A percentile compares a stretch with the other conserved stretches of the same genome.
phyloP scores from a whole-genome alignment of 768 basidiomycete genomes.

The Termitomyces sp. region DNA sequence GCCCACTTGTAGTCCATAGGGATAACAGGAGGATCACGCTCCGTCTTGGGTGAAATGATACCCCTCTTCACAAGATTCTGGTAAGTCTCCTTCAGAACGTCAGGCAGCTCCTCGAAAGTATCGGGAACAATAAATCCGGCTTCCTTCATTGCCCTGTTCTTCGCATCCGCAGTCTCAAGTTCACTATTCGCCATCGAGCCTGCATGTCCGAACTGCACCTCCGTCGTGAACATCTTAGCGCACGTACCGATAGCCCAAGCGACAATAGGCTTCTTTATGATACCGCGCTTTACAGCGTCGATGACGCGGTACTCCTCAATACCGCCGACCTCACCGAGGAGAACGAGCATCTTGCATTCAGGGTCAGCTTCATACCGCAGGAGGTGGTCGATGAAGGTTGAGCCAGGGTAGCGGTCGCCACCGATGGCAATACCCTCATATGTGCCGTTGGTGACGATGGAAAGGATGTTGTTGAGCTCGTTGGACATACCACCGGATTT shows the following conservation, averaged over 20 bases:
- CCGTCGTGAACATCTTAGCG: constrained; percentile 99
- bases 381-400: constrained; percentile 98
- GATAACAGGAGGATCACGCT: constrained; percentile 90
- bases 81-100: constrained; percentile 81
- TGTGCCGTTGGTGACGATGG: constrained; percentile 92
- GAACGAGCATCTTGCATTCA: constrained; percentile 97
- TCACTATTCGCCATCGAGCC: constrained; percentile 98
- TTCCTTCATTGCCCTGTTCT: constrained; percentile 92
- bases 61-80: constrained; percentile 73
- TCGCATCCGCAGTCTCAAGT: constrained; percentile 95
- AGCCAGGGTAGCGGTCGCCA: constrained; percentile 98
- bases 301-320: constrained; percentile 99
- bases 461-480: constrained; percentile 99
- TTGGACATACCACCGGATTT: constrained; percentile 99
- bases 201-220: constrained; percentile 99
- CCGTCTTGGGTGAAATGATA: constrained; percentile 61
- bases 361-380: constrained; percentile 97
- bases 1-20: constrained; percentile 99
- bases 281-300: constrained; percentile 90
- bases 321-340: constrained; percentile 98
- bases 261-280: constrained; percentile 97
- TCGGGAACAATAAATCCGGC: constrained; percentile 97
- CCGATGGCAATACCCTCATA: constrained; percentile 99
- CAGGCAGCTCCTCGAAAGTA: constrained; percentile 95
- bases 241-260: constrained; percentile 99